Evolutionary conservation across 441 rosid species (phyloP).

Genomic region (Gossypium gossypioides): DNA sequence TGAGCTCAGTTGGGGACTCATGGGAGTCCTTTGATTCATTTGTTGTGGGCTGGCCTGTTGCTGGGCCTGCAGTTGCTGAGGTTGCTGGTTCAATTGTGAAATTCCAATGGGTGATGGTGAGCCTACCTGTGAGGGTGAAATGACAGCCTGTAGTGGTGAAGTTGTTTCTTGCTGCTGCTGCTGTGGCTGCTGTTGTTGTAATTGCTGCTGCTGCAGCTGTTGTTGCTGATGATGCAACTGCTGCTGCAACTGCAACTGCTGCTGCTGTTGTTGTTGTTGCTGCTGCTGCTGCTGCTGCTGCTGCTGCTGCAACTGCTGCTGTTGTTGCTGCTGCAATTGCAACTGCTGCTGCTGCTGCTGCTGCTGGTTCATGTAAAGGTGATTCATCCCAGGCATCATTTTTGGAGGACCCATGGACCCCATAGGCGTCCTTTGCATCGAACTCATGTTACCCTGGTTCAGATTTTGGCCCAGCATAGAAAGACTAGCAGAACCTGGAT

Average conservation of each 20-base stretch:
- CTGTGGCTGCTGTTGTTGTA: neutral
- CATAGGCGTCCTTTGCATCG: constrained; percentile 50
- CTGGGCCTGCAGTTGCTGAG: constrained; percentile 40
- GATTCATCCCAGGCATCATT: constrained; percentile 57
- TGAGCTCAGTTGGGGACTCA: constrained; percentile 94
- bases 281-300: constrained; percentile 14
- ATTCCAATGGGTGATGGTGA: constrained; percentile 70
- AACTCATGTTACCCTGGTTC: constrained; percentile 51
- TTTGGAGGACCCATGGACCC: constrained; percentile 92
- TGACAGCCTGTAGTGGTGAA: constrained; percentile 66
- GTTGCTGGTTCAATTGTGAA: constrained; percentile 48
- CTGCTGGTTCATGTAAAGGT: constrained; percentile 54
- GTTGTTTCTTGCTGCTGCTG: constrained; percentile 42
- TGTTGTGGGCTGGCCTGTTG: constrained; percentile 83
- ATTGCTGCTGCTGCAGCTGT: constrained; percentile 30
- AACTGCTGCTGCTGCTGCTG: constrained; percentile 43
- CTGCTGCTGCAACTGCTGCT: constrained; percentile 26
- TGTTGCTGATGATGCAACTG: constrained; percentile 43
- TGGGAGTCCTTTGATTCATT: constrained; percentile 77
- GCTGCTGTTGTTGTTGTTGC: constrained; percentile 25
- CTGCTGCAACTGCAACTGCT: neutral
- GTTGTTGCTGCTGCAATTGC: constrained; percentile 15
- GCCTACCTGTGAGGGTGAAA: constrained; percentile 69
- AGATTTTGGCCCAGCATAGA: constrained; percentile 54
- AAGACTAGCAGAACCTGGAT: constrained; percentile 49